phyloP scores from a whole-genome alignment of 2,329 filamentous ascomycete genomes.

The Aspergillus tamarii region DNA sequence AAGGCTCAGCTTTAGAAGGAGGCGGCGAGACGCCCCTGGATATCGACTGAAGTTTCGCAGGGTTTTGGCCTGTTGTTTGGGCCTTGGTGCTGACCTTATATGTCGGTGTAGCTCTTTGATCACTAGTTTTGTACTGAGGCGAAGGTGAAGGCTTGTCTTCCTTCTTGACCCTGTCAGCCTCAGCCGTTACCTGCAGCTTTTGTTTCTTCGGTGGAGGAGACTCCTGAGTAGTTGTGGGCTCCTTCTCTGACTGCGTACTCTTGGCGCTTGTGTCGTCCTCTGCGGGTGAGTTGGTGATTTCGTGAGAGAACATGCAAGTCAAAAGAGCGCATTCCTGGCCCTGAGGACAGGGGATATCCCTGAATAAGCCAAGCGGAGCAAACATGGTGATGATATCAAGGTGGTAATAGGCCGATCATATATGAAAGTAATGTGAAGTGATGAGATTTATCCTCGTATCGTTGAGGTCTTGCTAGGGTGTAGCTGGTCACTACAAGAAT shows the following conservation, averaged over 20 bases:
- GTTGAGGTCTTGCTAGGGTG: background rate
- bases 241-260: constrained; percentile 7
- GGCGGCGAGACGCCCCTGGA: constrained; percentile 35
- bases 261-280: constrained; percentile 23
- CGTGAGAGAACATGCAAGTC: constrained; percentile 63
- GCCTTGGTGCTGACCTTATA: constrained; percentile 16
- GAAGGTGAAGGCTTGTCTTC: background rate
- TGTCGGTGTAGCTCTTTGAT: background rate
- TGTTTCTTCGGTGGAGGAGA: constrained; percentile 38
- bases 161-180: background rate
- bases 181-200: constrained; percentile 14
- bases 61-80: constrained; percentile 16
- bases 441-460: background rate
- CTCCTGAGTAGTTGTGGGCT: constrained; percentile 4
- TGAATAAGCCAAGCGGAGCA: constrained; percentile 58
- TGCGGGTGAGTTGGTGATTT: constrained; percentile 21
- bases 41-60: constrained; percentile 25
- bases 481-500: background rate
- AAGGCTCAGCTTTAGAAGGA: constrained; percentile 18
- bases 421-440: background rate
- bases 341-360: constrained; percentile 56
- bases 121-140: background rate
- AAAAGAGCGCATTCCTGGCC: constrained; percentile 54
- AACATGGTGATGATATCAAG: constrained; percentile 50
- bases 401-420: background rate